Base-by-base conservation (phyloP, 2,329 filamentous ascomycete genomes). In the Pseudogymnoascus sp. region DNA sequence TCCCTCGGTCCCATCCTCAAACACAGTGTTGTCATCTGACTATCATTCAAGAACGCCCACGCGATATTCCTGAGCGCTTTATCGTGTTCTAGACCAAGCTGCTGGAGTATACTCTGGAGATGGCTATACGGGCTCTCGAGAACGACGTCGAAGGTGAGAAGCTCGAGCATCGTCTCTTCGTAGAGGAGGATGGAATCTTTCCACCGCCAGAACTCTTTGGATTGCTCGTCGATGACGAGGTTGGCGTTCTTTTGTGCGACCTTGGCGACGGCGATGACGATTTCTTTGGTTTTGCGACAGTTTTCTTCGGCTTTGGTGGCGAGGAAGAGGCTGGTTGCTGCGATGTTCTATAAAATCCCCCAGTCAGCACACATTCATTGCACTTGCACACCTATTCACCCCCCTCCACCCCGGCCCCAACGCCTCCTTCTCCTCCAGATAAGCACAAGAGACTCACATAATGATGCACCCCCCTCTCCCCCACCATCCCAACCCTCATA, bases 181-280 rank as follows among this genome's bases (percentile, higher is more conserved):
- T 96, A 92, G 68, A 90, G 88, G 13, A 98, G 80, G 64, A 99
- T 96, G 65, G 89, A 95, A 74, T 99, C 95, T 66, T 92, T 86
- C 95, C 95, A 99, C 72, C 90, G 86, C 95, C 95, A 99, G 75
- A 95, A 99, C 73, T 99, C 95, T 73, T 97, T 98, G 69, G 90
- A 96, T 76, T 98, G 93, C 77, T 98, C 95, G 74, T 99, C 95
- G 62, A 98, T 90, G 63, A 93, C 81, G 65, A 97, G 84, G 71
- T 92, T 90, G 1, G 91, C 82, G 70, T 98, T 93, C 79, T 99
- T 98, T 76, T 97, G 92, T 28, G 93, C 95, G 19, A 97, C 92
- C 69, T 93, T 91, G 66, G 92, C 95, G 71, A 96, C 95, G 1
- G 93, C 91, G 34, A 97, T 89, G 68, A 99, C 93, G 66, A 99